These are phyloP conservation scores for Xylariaceae sp. DNA, from an alignment of 2,329 filamentous ascomycete genomes.

Conservation along the genomic window DNA sequence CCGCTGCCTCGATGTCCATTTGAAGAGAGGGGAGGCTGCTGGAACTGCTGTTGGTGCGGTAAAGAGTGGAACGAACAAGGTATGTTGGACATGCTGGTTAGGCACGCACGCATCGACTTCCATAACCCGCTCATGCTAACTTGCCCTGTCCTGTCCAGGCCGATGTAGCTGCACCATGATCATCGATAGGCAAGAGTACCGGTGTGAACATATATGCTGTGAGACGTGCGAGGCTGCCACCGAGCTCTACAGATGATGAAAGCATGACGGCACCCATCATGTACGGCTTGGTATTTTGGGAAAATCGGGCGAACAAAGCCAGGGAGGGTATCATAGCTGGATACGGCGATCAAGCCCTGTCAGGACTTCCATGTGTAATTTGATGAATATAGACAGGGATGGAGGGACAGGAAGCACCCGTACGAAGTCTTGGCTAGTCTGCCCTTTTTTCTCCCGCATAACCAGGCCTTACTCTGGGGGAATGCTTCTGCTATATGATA, in stretches of 20 bases:
- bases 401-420: no score
- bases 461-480: no score
- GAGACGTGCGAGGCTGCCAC: slow-evolving; percentile 41
- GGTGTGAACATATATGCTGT: slow-evolving; percentile 53
- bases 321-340: no score
- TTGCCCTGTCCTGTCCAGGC: slow-evolving; percentile 15
- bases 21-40: slow-evolving; percentile 43
- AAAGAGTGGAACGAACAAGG: slow-evolving; percentile 46
- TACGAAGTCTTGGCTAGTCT: no score
- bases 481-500: no score
- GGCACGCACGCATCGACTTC: neutral
- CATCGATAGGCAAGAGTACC: slow-evolving; percentile 42
- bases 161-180: slow-evolving; percentile 51
- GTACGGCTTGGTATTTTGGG: no score
- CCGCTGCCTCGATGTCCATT: slow-evolving; percentile 45
- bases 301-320: no score
- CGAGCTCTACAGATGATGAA: slow-evolving; percentile 16
- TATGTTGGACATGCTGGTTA: slow-evolving; percentile 1
- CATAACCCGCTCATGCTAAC: neutral
- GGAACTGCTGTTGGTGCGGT: slow-evolving; percentile 55
- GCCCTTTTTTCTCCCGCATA: no score
- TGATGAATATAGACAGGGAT: no score
- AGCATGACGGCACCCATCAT: neutral
- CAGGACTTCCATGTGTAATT: no score
- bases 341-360: no score